Evolutionary conservation across 73 alveolate genomes (phyloP).

Genomic region (Symbiodinium pilosum): DNA sequence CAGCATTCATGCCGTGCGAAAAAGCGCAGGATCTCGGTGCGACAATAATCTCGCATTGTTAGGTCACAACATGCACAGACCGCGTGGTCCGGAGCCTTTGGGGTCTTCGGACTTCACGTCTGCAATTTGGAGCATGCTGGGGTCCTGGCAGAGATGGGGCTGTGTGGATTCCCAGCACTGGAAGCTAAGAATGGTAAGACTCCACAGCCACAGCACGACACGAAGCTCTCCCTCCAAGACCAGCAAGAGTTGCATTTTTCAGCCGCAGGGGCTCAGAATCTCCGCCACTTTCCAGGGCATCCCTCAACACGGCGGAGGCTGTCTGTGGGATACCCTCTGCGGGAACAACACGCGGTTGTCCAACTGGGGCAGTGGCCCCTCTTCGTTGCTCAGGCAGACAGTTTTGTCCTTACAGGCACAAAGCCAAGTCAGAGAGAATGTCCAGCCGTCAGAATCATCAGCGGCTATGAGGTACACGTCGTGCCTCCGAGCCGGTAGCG

Average conservation of each 20-base stretch:
- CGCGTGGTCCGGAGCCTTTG: background rate
- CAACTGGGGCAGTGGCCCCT: conserved; percentile 25
- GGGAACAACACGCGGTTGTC: background rate
- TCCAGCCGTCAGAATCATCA: too few species aligned
- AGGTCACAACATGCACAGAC: background rate
- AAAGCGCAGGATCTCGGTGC: too few species aligned
- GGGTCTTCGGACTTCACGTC: conserved; percentile 61
- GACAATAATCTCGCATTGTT: background rate
- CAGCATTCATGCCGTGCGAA: too few species aligned
- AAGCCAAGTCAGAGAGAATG: background rate
- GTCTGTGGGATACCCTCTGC: too few species aligned
- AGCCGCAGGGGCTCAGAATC: conserved; percentile 70
- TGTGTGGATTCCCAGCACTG: too few species aligned
- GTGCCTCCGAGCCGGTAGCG: conserved; percentile 77
- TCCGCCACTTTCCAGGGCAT: conserved; percentile 42
- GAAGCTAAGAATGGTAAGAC: background rate
- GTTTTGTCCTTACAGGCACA: conserved; percentile 13
- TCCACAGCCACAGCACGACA: background rate
- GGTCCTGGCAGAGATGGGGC: background rate
- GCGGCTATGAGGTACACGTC: too few species aligned
- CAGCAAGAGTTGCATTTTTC: conserved; percentile 17
- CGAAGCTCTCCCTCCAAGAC: background rate
- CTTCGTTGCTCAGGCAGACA: conserved; percentile 84
- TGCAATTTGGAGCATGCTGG: conserved; percentile 74
- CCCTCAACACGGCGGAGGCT: too few species aligned